Base-by-base conservation (phyloP, 2,329 filamentous ascomycete genomes). In the Leptographium procerum region DNA sequence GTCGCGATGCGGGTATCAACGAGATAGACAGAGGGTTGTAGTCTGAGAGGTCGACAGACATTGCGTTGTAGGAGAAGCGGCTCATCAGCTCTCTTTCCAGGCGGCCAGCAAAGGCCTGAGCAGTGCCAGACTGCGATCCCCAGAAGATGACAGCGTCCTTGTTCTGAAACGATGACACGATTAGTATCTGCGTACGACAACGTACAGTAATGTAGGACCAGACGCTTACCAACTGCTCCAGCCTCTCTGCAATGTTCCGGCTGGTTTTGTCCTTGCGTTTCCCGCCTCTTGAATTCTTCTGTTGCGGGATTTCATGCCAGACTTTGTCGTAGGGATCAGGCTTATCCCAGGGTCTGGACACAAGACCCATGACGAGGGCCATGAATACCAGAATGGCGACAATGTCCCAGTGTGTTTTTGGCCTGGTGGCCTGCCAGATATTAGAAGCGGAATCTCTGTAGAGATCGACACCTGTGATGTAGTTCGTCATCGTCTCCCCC, bases 51-150 rank as follows among this genome's bases (percentile, higher is more conserved):
- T 45, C 40, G 24, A n/a, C 53, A 9, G 14, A n/a, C 8, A 55
- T 5, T 10, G 71, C 74, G 3, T 77, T 66, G 58, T 79, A 75
- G 7, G 73, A n/a, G 75, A 28, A 45, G 47, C 50, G 48, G 48
- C 34, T 22, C 6, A 16, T 26, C 22, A 40, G 33, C 16, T 57
- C 68, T 4, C 69, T 9, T 5, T 33, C 69, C 1, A 77, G 65
- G 6, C 69, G 68, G 55, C 69, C 69, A 9, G 75, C 74, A 55
- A 76, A 70, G 11, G 69, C 68, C 61, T 77, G 74, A 0, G 74
- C 73, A 0, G 74, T 76, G 10, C 75, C 75, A 4, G 74, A 75
- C 60, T 77, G 75, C 2, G 75, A 77, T 4, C 51, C 51, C 51
- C 51, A 53, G 31, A 53, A 53, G 19, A 53, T 29, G 48, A 51